Evolutionary conservation across 164 flowering plant genomes (phyloP).

Genomic region (Liriodendron chinense): DNA sequence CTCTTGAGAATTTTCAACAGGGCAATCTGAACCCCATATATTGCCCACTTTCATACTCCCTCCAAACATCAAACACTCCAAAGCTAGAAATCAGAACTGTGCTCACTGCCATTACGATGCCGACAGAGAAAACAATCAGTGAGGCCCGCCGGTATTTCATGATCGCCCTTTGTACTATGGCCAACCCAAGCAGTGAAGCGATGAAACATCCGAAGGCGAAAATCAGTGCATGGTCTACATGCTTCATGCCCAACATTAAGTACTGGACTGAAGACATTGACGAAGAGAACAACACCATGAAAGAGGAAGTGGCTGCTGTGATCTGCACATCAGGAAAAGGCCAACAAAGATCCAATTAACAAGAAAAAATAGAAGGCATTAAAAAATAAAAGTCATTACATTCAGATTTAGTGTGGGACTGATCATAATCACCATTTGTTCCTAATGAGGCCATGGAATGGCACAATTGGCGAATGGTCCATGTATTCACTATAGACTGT

Average conservation of each 20-base stretch:
- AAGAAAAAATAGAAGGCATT: too few relatives aligned
- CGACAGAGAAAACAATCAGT: slow-evolving; percentile 63
- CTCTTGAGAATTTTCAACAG: slow-evolving; percentile 27
- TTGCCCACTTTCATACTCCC: slow-evolving; percentile 37
- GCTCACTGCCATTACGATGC: slow-evolving; percentile 61
- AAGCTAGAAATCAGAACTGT: slow-evolving; percentile 53
- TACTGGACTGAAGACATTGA: slow-evolving; percentile 71
- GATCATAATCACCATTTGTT: too few relatives aligned
- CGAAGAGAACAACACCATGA: slow-evolving; percentile 75
- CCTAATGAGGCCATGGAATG: too few relatives aligned
- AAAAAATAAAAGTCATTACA: too few relatives aligned
- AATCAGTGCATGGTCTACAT: slow-evolving; percentile 30
- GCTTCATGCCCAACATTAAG: slow-evolving; percentile 53
- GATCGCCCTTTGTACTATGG: slow-evolving; percentile 44
- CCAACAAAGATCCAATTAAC: background rate
- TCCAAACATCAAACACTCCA: slow-evolving; percentile 52
- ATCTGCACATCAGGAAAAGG: slow-evolving; percentile 32
- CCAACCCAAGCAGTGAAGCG: slow-evolving; percentile 50
- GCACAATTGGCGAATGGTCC: too few relatives aligned
- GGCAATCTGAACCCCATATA: slow-evolving; percentile 62
- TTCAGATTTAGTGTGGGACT: too few relatives aligned
- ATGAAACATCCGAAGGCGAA: slow-evolving; percentile 43
- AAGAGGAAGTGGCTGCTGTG: slow-evolving; percentile 68
- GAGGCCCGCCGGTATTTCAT: slow-evolving; percentile 50
- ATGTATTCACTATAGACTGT: too few relatives aligned